A percentile compares a stretch with the other conserved stretches of the same genome.
Conservation (phyloP, 345 rosid species). For the Firmiana major region DNA sequence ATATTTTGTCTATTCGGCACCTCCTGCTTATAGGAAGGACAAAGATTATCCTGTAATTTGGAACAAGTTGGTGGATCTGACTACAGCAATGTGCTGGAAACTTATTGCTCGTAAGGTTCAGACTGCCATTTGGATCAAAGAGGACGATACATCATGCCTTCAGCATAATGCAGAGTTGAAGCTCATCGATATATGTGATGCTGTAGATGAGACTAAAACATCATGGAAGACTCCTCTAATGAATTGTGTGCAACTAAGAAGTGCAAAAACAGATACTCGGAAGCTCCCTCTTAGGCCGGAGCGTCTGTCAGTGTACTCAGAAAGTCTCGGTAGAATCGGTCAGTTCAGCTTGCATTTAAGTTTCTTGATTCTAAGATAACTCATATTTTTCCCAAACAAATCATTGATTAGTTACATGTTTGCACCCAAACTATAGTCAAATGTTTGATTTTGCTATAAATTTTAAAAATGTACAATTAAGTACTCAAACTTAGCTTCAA, state of each 20-base stretch:
- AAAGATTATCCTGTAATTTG: slow-evolving; percentile 83
- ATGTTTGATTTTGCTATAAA: background rate
- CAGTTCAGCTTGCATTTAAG: slow-evolving; percentile 8
- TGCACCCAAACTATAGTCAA: background rate
- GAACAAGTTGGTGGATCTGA: slow-evolving; percentile 67
- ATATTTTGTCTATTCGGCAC: slow-evolving; percentile 89
- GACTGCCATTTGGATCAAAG: slow-evolving; percentile 92
- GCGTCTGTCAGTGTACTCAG: slow-evolving; percentile 61
- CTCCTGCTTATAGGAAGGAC: slow-evolving; percentile 80
- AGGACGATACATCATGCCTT: slow-evolving; percentile 58
- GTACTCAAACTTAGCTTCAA: background rate
- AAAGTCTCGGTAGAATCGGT: slow-evolving; percentile 61
- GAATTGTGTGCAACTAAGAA: slow-evolving; percentile 51
- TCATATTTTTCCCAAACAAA: background rate
- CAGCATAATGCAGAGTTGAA: slow-evolving; percentile 52
- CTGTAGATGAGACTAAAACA: slow-evolving; percentile 47
- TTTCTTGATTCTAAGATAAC: background rate
- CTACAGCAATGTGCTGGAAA: slow-evolving; percentile 93
- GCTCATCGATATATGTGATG: slow-evolving; percentile 56
- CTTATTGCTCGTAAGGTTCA: slow-evolving; percentile 78
- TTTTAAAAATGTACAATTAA: background rate
- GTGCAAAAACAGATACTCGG: slow-evolving; percentile 24
- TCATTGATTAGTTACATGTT: background rate
- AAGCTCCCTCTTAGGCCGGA: slow-evolving; percentile 62
- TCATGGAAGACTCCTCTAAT: slow-evolving; percentile 75